These are phyloP conservation scores for Apiospora saccharicola DNA, from an alignment of 2,329 filamentous ascomycete species.

Conservation along the genomic window DNA sequence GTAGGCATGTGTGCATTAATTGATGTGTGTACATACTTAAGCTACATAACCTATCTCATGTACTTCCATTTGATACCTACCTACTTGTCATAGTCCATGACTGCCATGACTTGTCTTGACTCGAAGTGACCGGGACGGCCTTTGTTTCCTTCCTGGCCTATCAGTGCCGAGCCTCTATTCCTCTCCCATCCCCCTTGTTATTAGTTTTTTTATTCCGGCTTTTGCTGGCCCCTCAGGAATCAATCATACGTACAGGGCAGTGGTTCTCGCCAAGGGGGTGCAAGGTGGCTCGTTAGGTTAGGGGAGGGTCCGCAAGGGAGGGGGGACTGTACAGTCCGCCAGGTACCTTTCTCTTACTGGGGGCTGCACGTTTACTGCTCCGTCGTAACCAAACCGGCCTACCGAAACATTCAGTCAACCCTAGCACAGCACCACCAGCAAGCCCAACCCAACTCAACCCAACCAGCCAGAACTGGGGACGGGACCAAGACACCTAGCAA, in stretches of 20 bases:
- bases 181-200: background rate
- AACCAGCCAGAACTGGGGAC: background rate
- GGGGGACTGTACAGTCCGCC: background rate
- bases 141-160: background rate
- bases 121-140: constrained; percentile 7
- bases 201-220: background rate
- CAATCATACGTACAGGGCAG: constrained; percentile 13
- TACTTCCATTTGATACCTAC: background rate
- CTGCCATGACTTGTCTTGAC: constrained; percentile 7
- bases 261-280: constrained; percentile 1
- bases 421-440: constrained; percentile 12
- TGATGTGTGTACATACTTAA: background rate
- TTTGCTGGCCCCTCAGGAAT: background rate
- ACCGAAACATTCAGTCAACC: constrained; percentile 10
- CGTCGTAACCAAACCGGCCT: background rate
- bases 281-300: background rate
- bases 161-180: background rate
- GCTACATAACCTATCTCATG: background rate
- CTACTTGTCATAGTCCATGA: background rate
- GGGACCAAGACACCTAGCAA: background rate
- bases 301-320: background rate
- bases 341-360: background rate
- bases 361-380: background rate
- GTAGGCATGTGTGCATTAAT: background rate
- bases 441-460: background rate